Evolutionary conservation across 2,329 filamentous ascomycete species (phyloP), one percentile per base, ranked within the genome.

Genomic region (Lachnellula suecica): DNA sequence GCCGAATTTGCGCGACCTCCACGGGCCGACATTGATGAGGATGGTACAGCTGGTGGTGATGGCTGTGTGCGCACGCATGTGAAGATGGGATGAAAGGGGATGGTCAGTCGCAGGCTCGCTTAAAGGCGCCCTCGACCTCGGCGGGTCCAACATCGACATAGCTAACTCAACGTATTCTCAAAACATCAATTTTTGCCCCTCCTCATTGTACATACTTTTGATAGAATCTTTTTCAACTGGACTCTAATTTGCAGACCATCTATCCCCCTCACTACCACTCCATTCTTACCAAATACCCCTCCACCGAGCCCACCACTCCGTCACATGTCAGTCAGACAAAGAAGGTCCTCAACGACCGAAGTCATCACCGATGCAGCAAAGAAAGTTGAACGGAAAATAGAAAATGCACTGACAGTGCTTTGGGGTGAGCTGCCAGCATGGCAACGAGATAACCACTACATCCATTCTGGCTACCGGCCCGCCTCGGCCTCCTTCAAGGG

Each of bases 381-480:
- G 25, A 58, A 49, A 1, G 22, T 65, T 7, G 66, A 67, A 45
- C 52, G 59, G 20, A 69, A 70, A 29, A 49, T 73, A n/a, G 66
- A 75, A 57, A 54, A 71, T 46, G 65, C 66, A 10, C 51, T 73
- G 38, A 72, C 70, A 29, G 66, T 81, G 29, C 71, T 78, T 52
- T 81, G 71, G 78, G 71, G 75, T 60, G 81, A 75, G 65, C 71
- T 76, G 19, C 77, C 75, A 5, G 69, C 71, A 46, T 81, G 79
- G 78, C 74, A 76, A 61, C 76, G 74, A 64, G 86, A 89, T 69
- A 90, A 89, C 62, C 82, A 84, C 56, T 87, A 83, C 72, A 89
- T 90, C 52, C 75, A 74, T 50, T 79, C 78, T 23, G 82, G 84
- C 56, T 90, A 89, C 70, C 79, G 86, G 40, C 80, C 81, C 1